Conservation (phyloP, 2,329 filamentous ascomycete species). For the Exophiala sideris region DNA sequence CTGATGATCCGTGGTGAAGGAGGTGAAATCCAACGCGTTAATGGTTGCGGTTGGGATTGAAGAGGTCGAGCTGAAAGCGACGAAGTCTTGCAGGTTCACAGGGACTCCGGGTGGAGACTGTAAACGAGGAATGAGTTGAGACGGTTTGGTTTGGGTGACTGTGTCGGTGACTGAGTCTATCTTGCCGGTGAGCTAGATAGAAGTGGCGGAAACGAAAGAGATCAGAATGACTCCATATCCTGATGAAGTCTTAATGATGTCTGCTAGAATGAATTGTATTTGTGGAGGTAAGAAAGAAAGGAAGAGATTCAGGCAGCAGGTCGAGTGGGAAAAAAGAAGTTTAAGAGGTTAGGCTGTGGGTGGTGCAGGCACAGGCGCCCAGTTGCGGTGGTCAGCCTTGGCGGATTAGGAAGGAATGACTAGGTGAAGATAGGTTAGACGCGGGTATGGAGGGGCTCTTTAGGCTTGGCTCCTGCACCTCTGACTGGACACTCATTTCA, state of each 20-base stretch:
- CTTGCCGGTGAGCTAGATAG: conserved; percentile 32
- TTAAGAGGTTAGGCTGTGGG: not conserved
- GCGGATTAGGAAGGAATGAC: not conserved
- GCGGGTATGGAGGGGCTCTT: too few relatives aligned
- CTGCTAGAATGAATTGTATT: conserved; percentile 16
- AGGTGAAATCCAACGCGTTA: conserved; percentile 32
- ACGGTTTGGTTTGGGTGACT: conserved; percentile 20
- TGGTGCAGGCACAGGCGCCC: not conserved
- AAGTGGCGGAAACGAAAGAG: conserved; percentile 14
- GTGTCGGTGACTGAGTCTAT: conserved; percentile 27
- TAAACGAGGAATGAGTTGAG: conserved; percentile 30
- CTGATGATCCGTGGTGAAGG: conserved; percentile 37
- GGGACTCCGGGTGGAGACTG: conserved; percentile 32
- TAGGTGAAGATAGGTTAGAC: too few relatives aligned
- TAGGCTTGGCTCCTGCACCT: too few relatives aligned
- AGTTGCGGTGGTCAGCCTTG: conserved; percentile 9
- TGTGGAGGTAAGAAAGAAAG: conserved; percentile 15
- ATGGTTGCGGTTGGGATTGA: conserved; percentile 33
- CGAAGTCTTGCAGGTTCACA: conserved; percentile 31
- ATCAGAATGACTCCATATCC: conserved; percentile 32
- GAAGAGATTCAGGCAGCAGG: conserved; percentile 26
- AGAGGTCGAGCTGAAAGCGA: conserved; percentile 29
- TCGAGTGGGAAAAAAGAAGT: conserved; percentile 10
- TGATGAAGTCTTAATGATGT: conserved; percentile 28
- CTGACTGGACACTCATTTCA: too few relatives aligned